These are phyloP conservation scores for Saturnispora sekii DNA, from an alignment of 805 yeast genomes.

Conservation along the genomic window DNA sequence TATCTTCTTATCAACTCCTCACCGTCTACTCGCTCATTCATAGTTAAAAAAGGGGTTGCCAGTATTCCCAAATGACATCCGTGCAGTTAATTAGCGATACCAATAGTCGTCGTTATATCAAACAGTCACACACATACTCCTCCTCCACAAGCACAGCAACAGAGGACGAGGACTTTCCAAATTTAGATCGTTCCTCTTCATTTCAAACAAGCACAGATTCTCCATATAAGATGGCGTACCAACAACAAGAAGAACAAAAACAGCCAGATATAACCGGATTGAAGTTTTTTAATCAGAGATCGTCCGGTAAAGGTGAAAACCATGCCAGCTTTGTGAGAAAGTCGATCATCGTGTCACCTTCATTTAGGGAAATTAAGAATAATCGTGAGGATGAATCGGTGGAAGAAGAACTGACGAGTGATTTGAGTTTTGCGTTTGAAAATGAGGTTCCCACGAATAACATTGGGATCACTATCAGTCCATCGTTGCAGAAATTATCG, in stretches of 20 bases:
- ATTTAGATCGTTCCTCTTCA: conserved; percentile 27
- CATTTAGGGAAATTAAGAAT: conserved; percentile 21
- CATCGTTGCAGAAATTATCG: conserved; percentile 28
- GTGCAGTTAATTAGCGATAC: too few relatives aligned
- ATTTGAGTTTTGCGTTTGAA: conserved; percentile 1
- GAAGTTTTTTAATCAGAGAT: conserved; percentile 15
- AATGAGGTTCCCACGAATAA: conserved; percentile 24
- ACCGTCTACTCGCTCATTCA: neutral
- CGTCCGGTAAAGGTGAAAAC: conserved; percentile 21
- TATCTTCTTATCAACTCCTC: neutral
- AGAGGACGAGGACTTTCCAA: conserved; percentile 27
- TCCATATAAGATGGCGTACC: conserved; percentile 13
- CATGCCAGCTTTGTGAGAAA: conserved; percentile 25
- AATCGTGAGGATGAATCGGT: conserved; percentile 1
- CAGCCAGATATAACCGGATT: conserved; percentile 7
- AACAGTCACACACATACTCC: conserved; percentile 13
- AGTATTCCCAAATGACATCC: too few relatives aligned
- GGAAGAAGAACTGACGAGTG: conserved; percentile 4
- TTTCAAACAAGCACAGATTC: conserved; percentile 29
- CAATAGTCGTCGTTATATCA: neutral
- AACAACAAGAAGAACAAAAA: neutral
- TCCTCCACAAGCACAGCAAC: conserved; percentile 25
- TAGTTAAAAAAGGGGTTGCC: too few relatives aligned
- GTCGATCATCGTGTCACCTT: conserved; percentile 27
- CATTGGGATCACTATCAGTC: conserved; percentile 27